Conservation (phyloP, 176 grass and related monocot species). For the Chloris gayana region DNA sequence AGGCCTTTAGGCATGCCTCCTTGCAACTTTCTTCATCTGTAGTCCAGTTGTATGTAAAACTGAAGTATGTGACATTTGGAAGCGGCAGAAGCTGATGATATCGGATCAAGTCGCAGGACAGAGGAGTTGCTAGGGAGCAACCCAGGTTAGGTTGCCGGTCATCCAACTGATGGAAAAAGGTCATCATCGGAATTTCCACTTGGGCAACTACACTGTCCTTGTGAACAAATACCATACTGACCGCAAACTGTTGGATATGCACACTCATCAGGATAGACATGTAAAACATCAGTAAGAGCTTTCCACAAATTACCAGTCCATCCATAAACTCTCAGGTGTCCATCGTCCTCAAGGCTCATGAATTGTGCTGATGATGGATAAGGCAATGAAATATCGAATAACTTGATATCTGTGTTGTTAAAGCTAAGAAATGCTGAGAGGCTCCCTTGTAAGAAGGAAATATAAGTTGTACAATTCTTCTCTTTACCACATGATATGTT, state of each 20-base stretch:
- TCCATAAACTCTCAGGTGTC: conserved; percentile 54
- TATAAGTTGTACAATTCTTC: conserved; percentile 33
- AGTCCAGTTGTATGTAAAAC: conserved; percentile 44
- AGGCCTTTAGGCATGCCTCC: conserved; percentile 69
- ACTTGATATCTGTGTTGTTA: conserved; percentile 18
- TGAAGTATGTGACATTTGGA: conserved; percentile 60
- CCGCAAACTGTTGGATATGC: conserved; percentile 66
- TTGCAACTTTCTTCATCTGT: conserved; percentile 73
- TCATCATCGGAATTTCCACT: background rate
- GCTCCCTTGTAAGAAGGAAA: conserved; percentile 56
- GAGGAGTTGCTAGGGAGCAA: conserved; percentile 44
- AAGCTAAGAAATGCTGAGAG: conserved; percentile 46
- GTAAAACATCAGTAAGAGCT: conserved; percentile 43
- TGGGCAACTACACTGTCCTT: conserved; percentile 56
- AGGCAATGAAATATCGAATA: conserved; percentile 44
- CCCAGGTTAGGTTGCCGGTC: conserved; percentile 38
- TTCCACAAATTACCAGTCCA: conserved; percentile 39
- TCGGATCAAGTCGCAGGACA: conserved; percentile 53
- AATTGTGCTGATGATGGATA: conserved; percentile 48
- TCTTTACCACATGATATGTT: conserved; percentile 38
- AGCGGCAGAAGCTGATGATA: conserved; percentile 57
- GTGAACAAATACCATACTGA: conserved; percentile 61
- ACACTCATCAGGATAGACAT: conserved; percentile 43
- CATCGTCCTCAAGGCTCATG: conserved; percentile 64
- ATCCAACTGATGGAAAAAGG: conserved; percentile 42